Conservation (phyloP, 2,329 filamentous ascomycete species). For the Alternaria burnsii region DNA sequence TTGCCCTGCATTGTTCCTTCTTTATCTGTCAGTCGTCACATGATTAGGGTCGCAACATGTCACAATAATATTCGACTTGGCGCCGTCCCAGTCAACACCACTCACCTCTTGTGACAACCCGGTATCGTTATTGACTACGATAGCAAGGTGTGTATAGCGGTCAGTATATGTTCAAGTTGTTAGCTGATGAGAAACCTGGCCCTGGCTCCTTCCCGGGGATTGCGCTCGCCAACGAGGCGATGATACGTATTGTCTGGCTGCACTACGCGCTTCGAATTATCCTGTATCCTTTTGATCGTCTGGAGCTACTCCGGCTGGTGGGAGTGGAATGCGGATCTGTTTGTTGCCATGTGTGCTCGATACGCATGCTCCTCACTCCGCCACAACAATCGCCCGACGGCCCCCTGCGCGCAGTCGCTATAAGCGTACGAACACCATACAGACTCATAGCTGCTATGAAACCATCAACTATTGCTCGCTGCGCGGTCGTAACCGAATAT, state of each 20-base stretch:
- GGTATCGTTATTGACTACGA: not conserved
- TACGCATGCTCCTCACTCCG: constrained; percentile 21
- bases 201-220: constrained; percentile 2
- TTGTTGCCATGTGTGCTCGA: constrained; percentile 15
- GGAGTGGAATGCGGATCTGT: constrained; percentile 16
- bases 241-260: constrained; percentile 17
- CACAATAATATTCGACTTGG: constrained; percentile 4
- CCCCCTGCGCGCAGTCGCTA: constrained; percentile 1
- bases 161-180: not conserved
- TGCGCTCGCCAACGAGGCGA: constrained; percentile 14
- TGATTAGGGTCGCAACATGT: constrained; percentile 9
- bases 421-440: constrained; percentile 8
- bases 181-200: not conserved
- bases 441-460: constrained; percentile 24
- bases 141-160: not conserved
- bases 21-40: not conserved
- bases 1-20: constrained; percentile 12
- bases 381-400: constrained; percentile 11
- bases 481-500: constrained; percentile 21
- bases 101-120: not conserved
- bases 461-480: constrained; percentile 17
- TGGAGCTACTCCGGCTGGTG: constrained; percentile 14
- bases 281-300: constrained; percentile 8
- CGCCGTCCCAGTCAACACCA: not conserved
- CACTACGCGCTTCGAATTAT: constrained; percentile 11